Percentiles rank a stretch among this genome's conserved stretches.
Evolutionary conservation across 257 asterid genomes (phyloP).

Genomic region (Cynanchum wilfordii): DNA sequence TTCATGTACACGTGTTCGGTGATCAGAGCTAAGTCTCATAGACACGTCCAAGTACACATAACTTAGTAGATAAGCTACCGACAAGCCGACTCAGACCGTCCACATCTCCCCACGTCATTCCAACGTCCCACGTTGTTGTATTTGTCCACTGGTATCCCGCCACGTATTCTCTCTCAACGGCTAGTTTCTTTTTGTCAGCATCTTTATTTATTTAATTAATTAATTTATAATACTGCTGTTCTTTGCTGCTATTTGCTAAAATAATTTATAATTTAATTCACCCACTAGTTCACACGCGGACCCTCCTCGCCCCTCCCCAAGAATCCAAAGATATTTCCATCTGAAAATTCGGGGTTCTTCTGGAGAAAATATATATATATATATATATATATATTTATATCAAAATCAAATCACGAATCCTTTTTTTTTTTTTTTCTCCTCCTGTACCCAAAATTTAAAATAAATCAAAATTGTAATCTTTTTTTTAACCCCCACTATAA

Average conservation of each 20-base stretch:
- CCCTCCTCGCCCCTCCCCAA: neutral
- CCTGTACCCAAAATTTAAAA: neutral
- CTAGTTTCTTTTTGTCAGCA: constrained; percentile 14
- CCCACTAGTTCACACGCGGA: neutral
- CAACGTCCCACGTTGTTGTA: constrained; percentile 3
- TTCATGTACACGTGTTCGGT: neutral
- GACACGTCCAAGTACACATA: neutral
- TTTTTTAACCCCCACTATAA: constrained; percentile 1
- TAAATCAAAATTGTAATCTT: neutral
- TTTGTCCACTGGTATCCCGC: neutral
- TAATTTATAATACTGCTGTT: neutral
- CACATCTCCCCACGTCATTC: constrained; percentile 12
- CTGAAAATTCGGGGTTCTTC: constrained; percentile 4
- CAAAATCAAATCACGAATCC: no score
- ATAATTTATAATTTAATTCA: neutral
- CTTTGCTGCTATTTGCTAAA: no score
- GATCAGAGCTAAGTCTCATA: neutral
- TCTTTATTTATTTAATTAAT: neutral
- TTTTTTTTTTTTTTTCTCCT: neutral
- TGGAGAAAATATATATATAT: neutral
- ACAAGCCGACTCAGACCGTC: constrained; percentile 9
- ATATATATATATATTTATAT: no score
- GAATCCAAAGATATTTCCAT: neutral
- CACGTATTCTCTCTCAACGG: constrained; percentile 14
- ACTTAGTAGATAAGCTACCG: constrained; percentile 2